Base-by-base conservation (phyloP, 2,329 filamentous ascomycete species). In the Diaporthe caulivora region DNA sequence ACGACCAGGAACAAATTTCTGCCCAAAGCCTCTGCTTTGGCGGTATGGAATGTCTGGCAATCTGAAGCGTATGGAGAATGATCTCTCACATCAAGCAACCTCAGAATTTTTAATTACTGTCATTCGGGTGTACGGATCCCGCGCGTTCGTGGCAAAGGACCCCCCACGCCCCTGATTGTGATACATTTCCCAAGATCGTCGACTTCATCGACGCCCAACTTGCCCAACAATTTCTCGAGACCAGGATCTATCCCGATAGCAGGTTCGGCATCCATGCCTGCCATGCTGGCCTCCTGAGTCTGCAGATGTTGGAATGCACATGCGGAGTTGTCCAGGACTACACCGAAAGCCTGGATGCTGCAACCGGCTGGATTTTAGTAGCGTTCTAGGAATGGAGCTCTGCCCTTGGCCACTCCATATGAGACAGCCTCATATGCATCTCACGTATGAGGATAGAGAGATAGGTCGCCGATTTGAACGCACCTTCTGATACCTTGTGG, bases 151-250 rank as follows among this genome's bases (percentile, higher is more conserved):
- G 29, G 62, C 47, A 26, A 51, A 53, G n/a, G 37, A 51, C 62
- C 62, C 62, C 62, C 62, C 62, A 67, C 62, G 47, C n/a, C 21
- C 44, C 47, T 18, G 29, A 65, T 37, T 51, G 44, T 21, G 42
- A 37, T 29, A 29, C 47, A 24, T 21, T 34, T 21, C 47, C 21
- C 18, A 37, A 51, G n/a, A 65, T 51, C 42, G 44, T 40, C 62
- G 24, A 51, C 62, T 29, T 65, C 62, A 18, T 44, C 44, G 44
- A 31, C 42, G 29, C 62, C 62, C 62, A 37, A 65, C 29, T 13
- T 21, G 29, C 60, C 55, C 62, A 18, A 67, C 47, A 37, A 40
- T 53, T 21, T 31, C 15, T 53, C 17, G 5, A n/a, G 15, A 37
- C 31, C 34, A 21, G 47, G 18, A 26, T 26, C 13, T 8, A 53